Percentiles rank a stretch among this genome's conserved stretches.
Conservation (phyloP, 345 rosid genomes). For the Salix arbutifolia region DNA sequence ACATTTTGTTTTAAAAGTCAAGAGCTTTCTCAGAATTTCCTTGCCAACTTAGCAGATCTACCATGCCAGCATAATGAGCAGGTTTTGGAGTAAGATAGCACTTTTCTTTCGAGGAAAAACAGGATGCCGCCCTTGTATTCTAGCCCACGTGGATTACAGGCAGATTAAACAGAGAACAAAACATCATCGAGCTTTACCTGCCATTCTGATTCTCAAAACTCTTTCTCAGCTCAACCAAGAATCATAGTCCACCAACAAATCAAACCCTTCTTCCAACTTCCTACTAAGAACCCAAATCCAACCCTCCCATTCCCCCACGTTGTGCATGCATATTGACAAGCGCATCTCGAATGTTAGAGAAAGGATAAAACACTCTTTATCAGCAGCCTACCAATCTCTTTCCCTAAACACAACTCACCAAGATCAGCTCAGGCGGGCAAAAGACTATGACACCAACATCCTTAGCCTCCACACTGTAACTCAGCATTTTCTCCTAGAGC, state of each 20-base stretch:
- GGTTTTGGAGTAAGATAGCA: slow-evolving; percentile 11
- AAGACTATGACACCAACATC: slow-evolving; percentile 21
- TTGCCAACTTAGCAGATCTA: slow-evolving; percentile 5
- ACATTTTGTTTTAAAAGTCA: slow-evolving; percentile 12
- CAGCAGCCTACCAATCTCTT: slow-evolving; percentile 20
- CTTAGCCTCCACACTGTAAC: slow-evolving; percentile 15
- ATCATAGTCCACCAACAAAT: slow-evolving; percentile 22
- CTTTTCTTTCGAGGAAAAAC: slow-evolving; percentile 11
- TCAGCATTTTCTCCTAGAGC: slow-evolving; percentile 23
- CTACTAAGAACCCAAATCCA: not conserved
- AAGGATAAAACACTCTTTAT: slow-evolving; percentile 9
- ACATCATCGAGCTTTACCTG: slow-evolving; percentile 10
- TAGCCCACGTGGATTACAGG: slow-evolving; percentile 8
- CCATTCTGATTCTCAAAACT: not conserved
- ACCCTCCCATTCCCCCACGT: slow-evolving; percentile 16
- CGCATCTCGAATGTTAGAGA: slow-evolving; percentile 18
- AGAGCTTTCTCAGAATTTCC: slow-evolving; percentile 9
- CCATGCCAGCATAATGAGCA: slow-evolving; percentile 22
- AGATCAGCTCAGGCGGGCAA: slow-evolving; percentile 25
- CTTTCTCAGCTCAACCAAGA: slow-evolving; percentile 3
- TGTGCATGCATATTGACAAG: slow-evolving; percentile 29
- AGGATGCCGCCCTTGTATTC: not conserved
- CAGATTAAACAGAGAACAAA: slow-evolving; percentile 12
- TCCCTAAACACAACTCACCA: slow-evolving; percentile 17
- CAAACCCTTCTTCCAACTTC: slow-evolving; percentile 16